Evolutionary conservation across 257 asterid species (phyloP), one percentile per base, ranked within the genome.

Genomic region (Penstemon davidsonii): DNA sequence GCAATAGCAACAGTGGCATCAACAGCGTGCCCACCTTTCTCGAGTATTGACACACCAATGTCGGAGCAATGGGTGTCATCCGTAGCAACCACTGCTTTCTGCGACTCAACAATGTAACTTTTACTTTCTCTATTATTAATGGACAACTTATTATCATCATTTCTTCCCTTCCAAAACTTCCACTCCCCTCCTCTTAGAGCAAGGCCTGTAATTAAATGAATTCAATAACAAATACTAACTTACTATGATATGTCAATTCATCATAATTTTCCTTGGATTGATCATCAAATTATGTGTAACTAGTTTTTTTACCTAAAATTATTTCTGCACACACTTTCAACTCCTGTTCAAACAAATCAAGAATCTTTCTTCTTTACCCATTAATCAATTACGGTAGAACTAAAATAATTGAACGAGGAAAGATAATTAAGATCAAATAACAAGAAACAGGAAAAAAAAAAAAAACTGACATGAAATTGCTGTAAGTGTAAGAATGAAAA

Each of bases 1-100:
- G 96, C 92, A 7, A 92, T 79, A 1, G 96, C 92, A 54, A 92
- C 94, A 18, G 96, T 82, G 52, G 96, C 98, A 84, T 89, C 98
- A 60, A 92, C 90, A 3, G 96, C 98, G 71, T 92, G 95, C 7
- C 98, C 98, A 0, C 90, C 96, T 55, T 68, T 74, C 72, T 75
- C 80, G 0, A 91, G 90, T 7, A 85, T 59, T 0, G 73, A 75
- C n/a, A 78, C 79, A 0, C 96, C 97, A 25, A 91, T 82, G 55
- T 88, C 87, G 0, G 97, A 91, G 87, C 97, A 91, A 44, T 91
- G 88, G 4, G 88, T 89, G 74, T 91, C 96, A 56, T 91, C 97
- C 4, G 97, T 89, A 4, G 97, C 95, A 64, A 88, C 91, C 37
- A 85, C 95, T 8, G 96, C 97, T 62, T 78, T 45, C 64, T 65